A percentile compares a stretch with the other conserved stretches of the same genome.
These are phyloP conservation scores for Aspergillus sp. DNA, from an alignment of 2,329 filamentous ascomycete genomes.

Conservation along the genomic window DNA sequence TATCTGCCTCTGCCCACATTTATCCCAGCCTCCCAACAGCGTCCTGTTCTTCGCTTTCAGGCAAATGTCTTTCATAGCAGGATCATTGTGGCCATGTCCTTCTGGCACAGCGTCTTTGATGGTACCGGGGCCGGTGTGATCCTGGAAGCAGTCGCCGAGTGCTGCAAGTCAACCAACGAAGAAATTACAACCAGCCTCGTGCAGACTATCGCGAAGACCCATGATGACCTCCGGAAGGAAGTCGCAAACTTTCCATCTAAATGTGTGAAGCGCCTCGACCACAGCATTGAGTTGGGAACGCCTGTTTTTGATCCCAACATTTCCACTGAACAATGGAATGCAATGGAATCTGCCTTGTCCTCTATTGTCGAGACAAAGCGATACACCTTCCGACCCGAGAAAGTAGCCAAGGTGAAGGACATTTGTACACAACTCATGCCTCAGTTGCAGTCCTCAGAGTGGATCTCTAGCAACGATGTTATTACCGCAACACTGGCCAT, in stretches of 20 bases:
- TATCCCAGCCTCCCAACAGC: slow-evolving; percentile 10
- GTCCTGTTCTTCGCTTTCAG: slow-evolving; percentile 15
- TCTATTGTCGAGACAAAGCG: neutral
- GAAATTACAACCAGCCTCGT: neutral
- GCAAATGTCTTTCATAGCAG: slow-evolving; percentile 13
- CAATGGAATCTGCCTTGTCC: slow-evolving; percentile 3
- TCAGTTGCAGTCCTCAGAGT: neutral
- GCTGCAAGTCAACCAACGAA: neutral
- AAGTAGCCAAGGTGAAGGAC: slow-evolving; percentile 1
- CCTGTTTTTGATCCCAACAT: slow-evolving; percentile 5
- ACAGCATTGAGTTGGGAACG: neutral
- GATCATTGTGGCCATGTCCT: slow-evolving; percentile 11
- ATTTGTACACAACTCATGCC: neutral
- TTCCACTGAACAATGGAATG: slow-evolving; percentile 4
- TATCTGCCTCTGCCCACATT: slow-evolving; percentile 3
- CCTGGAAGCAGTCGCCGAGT: slow-evolving; percentile 8
- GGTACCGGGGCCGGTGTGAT: slow-evolving; percentile 12
- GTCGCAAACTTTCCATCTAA: slow-evolving; percentile 3
- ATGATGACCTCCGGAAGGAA: neutral
- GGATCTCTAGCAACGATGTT: slow-evolving; percentile 7
- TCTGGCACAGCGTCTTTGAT: slow-evolving; percentile 12
- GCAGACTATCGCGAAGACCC: neutral
- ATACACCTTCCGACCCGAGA: slow-evolving; percentile 2
- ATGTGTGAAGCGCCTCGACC: slow-evolving; percentile 1
- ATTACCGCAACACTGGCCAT: slow-evolving; percentile 8